Percentiles rank a stretch among this genome's conserved stretches.
phyloP scores from a whole-genome alignment of 2,329 filamentous ascomycete genomes.

The Colletotrichum theobromicola region DNA sequence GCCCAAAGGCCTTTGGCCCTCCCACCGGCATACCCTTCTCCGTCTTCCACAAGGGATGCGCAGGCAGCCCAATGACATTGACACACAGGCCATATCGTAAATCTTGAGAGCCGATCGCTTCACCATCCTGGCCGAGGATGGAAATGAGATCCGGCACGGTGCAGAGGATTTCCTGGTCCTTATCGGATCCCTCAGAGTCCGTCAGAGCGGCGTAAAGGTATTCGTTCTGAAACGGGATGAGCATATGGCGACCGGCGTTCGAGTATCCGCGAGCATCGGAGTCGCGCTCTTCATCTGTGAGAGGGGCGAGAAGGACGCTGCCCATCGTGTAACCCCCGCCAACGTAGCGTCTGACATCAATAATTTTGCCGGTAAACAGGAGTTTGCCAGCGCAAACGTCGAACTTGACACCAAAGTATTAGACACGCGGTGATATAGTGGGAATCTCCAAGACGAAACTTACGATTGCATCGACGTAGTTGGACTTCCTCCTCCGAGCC shows the following conservation, averaged over 20 bases:
- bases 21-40: conserved; percentile 37
- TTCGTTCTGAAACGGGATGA: conserved; percentile 49
- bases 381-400: conserved; percentile 35
- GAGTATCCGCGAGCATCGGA: conserved; percentile 13
- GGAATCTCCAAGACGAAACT: background rate
- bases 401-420: conserved; percentile 8
- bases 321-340: conserved; percentile 47
- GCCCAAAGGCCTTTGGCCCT: conserved; percentile 37
- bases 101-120: conserved; percentile 55
- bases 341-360: conserved; percentile 42
- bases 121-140: conserved; percentile 46
- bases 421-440: background rate
- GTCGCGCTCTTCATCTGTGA: conserved; percentile 31
- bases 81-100: conserved; percentile 56
- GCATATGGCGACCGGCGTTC: conserved; percentile 32
- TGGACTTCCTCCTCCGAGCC: conserved; percentile 32
- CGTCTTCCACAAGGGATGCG: conserved; percentile 55
- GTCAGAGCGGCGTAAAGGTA: conserved; percentile 41
- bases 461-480: conserved; percentile 28
- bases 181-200: conserved; percentile 33
- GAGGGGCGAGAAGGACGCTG: conserved; percentile 37
- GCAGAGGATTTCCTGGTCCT: conserved; percentile 34
- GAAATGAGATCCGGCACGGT: conserved; percentile 42
- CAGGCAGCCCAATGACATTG: conserved; percentile 53
- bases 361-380: conserved; percentile 44